phyloP scores from a whole-genome alignment of 768 basidiomycete genomes.

The Boletus rufocinnamomeus region DNA sequence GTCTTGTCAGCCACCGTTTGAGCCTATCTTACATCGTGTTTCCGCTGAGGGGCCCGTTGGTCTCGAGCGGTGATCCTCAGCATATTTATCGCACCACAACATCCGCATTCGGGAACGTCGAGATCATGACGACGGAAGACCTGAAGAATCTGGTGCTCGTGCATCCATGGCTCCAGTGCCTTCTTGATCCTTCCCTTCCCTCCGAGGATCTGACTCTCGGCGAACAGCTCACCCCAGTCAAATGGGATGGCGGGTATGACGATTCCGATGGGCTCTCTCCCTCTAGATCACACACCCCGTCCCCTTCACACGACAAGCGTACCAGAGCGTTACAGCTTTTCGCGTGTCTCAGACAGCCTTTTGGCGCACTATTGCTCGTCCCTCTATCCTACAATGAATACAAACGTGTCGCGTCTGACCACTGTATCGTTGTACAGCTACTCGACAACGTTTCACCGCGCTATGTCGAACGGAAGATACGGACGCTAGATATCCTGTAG shows the following conservation, averaged over 20 bases:
- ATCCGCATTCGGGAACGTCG: neutral
- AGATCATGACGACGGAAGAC: neutral
- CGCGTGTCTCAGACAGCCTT: neutral
- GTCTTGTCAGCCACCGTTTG: neutral
- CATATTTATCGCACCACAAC: neutral
- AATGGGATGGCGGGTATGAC: neutral
- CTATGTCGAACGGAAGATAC: neutral
- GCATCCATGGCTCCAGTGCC: neutral
- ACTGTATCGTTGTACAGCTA: neutral
- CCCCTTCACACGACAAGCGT: neutral
- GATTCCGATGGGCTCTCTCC: neutral
- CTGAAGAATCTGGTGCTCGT: neutral
- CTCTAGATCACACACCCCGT: neutral
- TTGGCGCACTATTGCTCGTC: neutral
- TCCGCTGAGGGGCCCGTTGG: neutral
- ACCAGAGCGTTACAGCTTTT: neutral
- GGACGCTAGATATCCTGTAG: neutral
- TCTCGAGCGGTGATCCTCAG: neutral
- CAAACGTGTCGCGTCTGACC: neutral
- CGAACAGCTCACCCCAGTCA: neutral
- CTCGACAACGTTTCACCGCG: neutral
- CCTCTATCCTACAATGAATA: neutral
- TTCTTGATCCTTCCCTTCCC: neutral
- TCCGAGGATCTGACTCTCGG: neutral
- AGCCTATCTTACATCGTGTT: neutral